Evolutionary conservation across 768 basidiomycete species (phyloP).

Genomic region (Agaricus blazei): DNA sequence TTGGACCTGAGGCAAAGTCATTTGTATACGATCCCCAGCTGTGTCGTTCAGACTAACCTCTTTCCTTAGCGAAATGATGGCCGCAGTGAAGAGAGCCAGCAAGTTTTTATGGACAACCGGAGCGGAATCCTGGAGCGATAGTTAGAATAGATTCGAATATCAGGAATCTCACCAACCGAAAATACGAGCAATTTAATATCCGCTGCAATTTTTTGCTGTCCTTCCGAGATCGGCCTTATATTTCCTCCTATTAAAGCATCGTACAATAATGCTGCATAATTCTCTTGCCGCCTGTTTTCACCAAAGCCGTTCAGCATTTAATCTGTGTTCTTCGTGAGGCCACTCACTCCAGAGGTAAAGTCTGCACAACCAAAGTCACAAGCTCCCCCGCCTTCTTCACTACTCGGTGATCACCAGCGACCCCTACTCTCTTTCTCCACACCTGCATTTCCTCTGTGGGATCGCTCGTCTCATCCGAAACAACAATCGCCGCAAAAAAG

Average conservation of each 20-base stretch:
- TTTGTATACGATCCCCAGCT: background rate
- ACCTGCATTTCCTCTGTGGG: conserved; percentile 42
- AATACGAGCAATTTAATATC: conserved; percentile 14
- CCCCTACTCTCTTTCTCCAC: conserved; percentile 51
- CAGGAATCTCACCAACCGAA: background rate
- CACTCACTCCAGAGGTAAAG: conserved; percentile 61
- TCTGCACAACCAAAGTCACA: conserved; percentile 61
- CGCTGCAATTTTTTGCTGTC: conserved; percentile 44
- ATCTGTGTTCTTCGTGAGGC: conserved; percentile 1
- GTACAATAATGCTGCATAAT: conserved; percentile 45
- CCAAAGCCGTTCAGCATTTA: background rate
- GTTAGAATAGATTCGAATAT: conserved; percentile 6
- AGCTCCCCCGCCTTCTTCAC: conserved; percentile 61
- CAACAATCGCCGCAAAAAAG: conserved; percentile 34
- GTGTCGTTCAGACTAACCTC: conserved; percentile 40
- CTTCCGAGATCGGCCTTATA: conserved; percentile 46
- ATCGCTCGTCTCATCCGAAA: conserved; percentile 19
- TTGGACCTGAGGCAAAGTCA: conserved; percentile 35
- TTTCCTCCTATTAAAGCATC: conserved; percentile 53
- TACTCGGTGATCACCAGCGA: conserved; percentile 44
- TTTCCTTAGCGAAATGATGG: conserved; percentile 56
- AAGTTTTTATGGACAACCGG: conserved; percentile 54
- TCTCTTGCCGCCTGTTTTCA: conserved; percentile 55
- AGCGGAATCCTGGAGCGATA: conserved; percentile 34
- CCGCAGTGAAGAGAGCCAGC: conserved; percentile 61